A percentile compares a stretch with the other conserved stretches of the same genome.
These are phyloP conservation scores for Anthostomella pinea DNA, from an alignment of 2,329 filamentous ascomycete genomes.

Conservation along the genomic window DNA sequence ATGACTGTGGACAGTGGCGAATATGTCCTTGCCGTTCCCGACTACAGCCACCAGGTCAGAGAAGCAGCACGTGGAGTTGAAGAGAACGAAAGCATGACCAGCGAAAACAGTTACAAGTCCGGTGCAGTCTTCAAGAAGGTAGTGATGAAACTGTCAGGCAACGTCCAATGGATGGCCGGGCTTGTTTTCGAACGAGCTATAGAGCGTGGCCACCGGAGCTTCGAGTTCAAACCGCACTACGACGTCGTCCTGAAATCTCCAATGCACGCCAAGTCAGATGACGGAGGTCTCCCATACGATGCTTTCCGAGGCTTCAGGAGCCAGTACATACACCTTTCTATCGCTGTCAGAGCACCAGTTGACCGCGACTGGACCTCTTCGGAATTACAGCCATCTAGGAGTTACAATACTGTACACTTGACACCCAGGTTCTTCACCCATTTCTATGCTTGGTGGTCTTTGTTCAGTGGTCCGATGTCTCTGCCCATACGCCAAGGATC, in stretches of 20 bases:
- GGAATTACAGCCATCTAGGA: constrained; percentile 72
- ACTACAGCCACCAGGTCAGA: constrained; percentile 85
- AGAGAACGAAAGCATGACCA: constrained; percentile 58
- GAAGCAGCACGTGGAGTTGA: constrained; percentile 52
- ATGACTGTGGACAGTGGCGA: constrained; percentile 96
- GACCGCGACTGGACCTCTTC: constrained; percentile 82
- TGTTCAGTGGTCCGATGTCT: constrained; percentile 93
- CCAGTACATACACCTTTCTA: constrained; percentile 92
- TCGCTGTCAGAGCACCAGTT: constrained; percentile 83
- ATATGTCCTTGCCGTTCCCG: constrained; percentile 90
- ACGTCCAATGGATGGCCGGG: constrained; percentile 88
- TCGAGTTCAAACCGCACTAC: constrained; percentile 90
- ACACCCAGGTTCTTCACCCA: constrained; percentile 96
- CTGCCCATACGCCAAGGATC: constrained; percentile 89
- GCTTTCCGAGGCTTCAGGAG: constrained; percentile 97
- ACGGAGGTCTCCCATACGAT: constrained; percentile 65
- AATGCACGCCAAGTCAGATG: constrained; percentile 61
- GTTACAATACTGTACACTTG: constrained; percentile 95
- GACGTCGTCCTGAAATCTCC: constrained; percentile 84
- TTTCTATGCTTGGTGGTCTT: constrained; percentile 96
- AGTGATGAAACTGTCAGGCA: constrained; percentile 96
- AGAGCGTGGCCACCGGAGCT: constrained; percentile 68
- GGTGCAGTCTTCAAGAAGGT: constrained; percentile 96
- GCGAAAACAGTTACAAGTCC: constrained; percentile 63
- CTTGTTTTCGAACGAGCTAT: constrained; percentile 88